These are phyloP conservation scores for Sphagnurus paluster DNA, from an alignment of 1,284 basidiomycete species.

Conservation along the genomic window DNA sequence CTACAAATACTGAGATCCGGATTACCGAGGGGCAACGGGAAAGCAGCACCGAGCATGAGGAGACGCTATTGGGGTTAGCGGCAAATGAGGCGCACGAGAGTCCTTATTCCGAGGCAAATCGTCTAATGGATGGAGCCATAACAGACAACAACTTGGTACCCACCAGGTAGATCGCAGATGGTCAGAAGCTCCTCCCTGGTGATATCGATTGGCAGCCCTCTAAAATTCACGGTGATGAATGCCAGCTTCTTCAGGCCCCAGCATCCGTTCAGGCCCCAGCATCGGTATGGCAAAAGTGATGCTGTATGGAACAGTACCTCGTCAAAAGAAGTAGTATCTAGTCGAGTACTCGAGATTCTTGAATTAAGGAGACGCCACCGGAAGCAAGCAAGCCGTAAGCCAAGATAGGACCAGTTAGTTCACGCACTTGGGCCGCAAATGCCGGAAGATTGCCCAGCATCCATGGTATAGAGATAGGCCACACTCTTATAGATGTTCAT, in stretches of 20 bases:
- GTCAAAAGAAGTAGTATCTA: slow-evolving; percentile 3
- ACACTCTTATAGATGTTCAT: neutral
- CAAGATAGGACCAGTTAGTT: slow-evolving; percentile 1
- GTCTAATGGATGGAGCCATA: no score
- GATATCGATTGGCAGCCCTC: no score
- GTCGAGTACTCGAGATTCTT: slow-evolving; percentile 3
- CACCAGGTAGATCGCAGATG: no score
- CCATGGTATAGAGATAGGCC: slow-evolving; percentile 3
- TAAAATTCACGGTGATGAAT: no score
- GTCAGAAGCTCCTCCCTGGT: no score
- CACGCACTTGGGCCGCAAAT: slow-evolving; percentile 10
- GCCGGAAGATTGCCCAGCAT: slow-evolving; percentile 12
- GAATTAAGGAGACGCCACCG: slow-evolving; percentile 7
- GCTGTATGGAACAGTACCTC: no score
- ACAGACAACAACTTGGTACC: no score
- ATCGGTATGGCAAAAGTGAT: no score
- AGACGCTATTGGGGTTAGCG: neutral
- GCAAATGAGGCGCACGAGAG: neutral
- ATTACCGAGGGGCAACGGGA: neutral
- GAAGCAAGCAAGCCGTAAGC: slow-evolving; percentile 10
- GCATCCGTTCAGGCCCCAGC: no score
- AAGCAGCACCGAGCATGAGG: no score
- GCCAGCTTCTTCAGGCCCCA: no score
- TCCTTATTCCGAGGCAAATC: no score
- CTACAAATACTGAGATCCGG: neutral